Evolutionary conservation across 345 rosid species (phyloP).

Genomic region (Leavenworthia alabamica): DNA sequence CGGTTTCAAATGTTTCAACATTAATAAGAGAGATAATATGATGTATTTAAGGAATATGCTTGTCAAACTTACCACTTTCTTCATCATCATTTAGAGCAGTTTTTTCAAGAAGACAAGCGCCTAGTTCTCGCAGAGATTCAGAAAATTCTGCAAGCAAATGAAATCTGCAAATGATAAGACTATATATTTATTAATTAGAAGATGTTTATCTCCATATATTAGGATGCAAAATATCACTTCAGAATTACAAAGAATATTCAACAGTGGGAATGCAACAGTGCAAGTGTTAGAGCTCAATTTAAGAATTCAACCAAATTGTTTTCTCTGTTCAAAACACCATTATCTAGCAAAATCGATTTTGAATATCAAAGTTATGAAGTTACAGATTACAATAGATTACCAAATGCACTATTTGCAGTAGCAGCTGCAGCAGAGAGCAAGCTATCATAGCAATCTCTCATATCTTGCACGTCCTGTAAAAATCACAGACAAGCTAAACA

Average conservation of each 20-base stretch:
- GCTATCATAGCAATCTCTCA: constrained; percentile 89
- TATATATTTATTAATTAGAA: constrained; percentile 14
- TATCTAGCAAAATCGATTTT: too few species aligned
- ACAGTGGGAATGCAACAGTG: not conserved
- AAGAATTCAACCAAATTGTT: too few species aligned
- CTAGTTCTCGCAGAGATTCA: constrained; percentile 80
- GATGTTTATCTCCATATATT: constrained; percentile 9
- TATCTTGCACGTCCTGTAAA: constrained; percentile 71
- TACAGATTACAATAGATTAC: not conserved
- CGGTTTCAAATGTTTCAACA: not conserved
- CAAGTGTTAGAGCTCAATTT: not conserved
- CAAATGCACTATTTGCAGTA: too few species aligned
- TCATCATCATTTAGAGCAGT: constrained; percentile 73
- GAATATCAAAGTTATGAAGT: too few species aligned
- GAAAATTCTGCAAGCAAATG: constrained; percentile 73
- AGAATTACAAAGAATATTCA: not conserved
- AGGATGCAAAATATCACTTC: not conserved
- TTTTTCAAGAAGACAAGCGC: constrained; percentile 77
- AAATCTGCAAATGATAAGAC: constrained; percentile 29
- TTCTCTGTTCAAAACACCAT: too few species aligned
- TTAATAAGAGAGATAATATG: not conserved
- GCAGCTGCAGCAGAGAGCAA: constrained; percentile 92
- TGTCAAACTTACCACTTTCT: constrained; percentile 62
- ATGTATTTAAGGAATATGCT: not conserved
- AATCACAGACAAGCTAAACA: not conserved